A percentile compares a stretch with the other conserved stretches of the same genome.
These are phyloP conservation scores for Lipomyces yamanashiensis DNA, from an alignment of 805 yeast genomes.

Conservation along the genomic window DNA sequence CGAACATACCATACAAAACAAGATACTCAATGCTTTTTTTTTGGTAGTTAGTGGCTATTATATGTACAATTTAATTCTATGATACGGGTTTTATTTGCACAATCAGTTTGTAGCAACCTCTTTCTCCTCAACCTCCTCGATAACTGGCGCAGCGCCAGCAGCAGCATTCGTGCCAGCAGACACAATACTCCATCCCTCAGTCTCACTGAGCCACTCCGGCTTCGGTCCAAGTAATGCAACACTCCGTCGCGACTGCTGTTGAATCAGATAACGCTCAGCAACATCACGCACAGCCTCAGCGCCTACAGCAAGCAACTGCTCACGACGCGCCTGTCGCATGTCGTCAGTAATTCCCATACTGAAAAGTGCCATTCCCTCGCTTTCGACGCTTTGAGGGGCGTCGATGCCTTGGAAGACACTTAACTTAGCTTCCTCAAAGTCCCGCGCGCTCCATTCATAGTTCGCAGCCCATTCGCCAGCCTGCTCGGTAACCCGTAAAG, in stretches of 20 bases:
- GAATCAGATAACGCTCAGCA: conserved; percentile 65
- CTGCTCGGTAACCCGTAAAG: conserved; percentile 62
- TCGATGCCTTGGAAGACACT: conserved; percentile 90
- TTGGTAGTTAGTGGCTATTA: too few species aligned
- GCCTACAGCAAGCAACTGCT: conserved; percentile 68
- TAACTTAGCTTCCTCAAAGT: conserved; percentile 86
- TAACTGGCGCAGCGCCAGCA: not conserved
- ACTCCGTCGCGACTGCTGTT: conserved; percentile 2
- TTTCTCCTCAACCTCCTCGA: not conserved
- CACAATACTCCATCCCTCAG: conserved; percentile 21
- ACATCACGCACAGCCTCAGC: conserved; percentile 64
- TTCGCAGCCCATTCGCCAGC: conserved; percentile 57
- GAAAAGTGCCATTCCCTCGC: conserved; percentile 74
- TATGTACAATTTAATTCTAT: too few species aligned
- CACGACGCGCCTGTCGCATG: conserved; percentile 80
- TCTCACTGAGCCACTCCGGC: conserved; percentile 18
- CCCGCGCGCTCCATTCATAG: conserved; percentile 62
- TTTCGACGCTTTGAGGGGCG: conserved; percentile 80
- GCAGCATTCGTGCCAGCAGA: conserved; percentile 8
- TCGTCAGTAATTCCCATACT: conserved; percentile 74
- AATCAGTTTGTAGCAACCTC: not conserved
- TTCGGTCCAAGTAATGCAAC: conserved; percentile 26
- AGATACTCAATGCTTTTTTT: too few species aligned
- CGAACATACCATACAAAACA: too few species aligned
- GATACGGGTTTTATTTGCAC: not conserved